Conservation (phyloP, 1,284 basidiomycete species). For the Pyrrhoderma lamaoense region DNA sequence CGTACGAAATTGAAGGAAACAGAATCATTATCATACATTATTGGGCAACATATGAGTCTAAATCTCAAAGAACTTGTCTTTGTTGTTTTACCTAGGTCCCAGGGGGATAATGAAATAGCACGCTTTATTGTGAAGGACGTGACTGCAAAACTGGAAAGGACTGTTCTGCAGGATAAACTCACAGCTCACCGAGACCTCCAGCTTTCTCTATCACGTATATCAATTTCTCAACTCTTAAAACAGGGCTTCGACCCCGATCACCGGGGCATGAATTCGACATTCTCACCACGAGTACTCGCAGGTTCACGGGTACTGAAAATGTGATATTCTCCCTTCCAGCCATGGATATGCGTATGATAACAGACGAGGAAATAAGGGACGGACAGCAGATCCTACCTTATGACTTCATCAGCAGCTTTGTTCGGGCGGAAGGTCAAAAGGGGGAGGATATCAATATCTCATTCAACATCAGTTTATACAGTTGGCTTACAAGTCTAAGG, state of each 20-base stretch:
- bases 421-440: conserved; percentile 42
- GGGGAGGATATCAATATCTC: conserved; percentile 76
- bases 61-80: conserved; percentile 53
- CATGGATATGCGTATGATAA: conserved; percentile 72
- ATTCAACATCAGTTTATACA: conserved; percentile 70
- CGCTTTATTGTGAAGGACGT: conserved; percentile 61
- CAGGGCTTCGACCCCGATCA: conserved; percentile 33
- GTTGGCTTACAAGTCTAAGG: conserved; percentile 68
- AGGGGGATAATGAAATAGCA: conserved; percentile 66
- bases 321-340: conserved; percentile 71
- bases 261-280: conserved; percentile 15
- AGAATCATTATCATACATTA: conserved; percentile 51
- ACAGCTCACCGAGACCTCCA: conserved; percentile 55
- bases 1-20: conserved; percentile 58
- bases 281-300: conserved; percentile 11
- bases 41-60: conserved; percentile 68
- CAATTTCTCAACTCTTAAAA: conserved; percentile 62
- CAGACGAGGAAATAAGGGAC: conserved; percentile 46
- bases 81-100: conserved; percentile 68
- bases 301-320: conserved; percentile 57
- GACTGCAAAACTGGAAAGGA: conserved; percentile 57
- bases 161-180: conserved; percentile 41
- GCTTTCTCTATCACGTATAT: conserved; percentile 66
- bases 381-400: conserved; percentile 44
- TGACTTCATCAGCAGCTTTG: conserved; percentile 67